Conservation (phyloP, 2,329 filamentous ascomycete species). For the Apiospora marii region DNA sequence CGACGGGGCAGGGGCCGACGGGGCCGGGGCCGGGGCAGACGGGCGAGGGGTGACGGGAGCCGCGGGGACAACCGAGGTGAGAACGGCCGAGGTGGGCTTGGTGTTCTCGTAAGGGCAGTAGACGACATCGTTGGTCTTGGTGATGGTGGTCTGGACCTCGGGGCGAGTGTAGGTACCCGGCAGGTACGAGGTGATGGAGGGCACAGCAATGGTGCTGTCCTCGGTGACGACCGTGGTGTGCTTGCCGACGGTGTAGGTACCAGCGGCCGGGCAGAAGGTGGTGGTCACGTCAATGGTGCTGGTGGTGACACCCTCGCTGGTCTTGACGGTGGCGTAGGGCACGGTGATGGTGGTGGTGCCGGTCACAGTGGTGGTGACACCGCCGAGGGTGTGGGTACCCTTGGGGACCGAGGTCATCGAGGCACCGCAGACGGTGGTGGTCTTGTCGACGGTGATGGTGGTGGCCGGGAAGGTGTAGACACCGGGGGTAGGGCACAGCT, state of each 20-base stretch:
- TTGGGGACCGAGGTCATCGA: conserved; percentile 67
- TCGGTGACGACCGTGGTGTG: conserved; percentile 67
- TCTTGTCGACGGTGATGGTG: conserved; percentile 71
- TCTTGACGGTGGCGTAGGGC: conserved; percentile 72
- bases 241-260: conserved; percentile 79
- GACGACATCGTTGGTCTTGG: conserved; percentile 71
- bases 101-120: conserved; percentile 70
- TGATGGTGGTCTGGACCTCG: conserved; percentile 71
- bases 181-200: conserved; percentile 68
- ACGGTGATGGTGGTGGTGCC: conserved; percentile 73
- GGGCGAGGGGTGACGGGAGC: conserved; percentile 36
- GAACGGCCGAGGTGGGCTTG: conserved; percentile 36
- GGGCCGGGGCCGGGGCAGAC: neutral
- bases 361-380: conserved; percentile 75
- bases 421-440: conserved; percentile 72
- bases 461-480: conserved; percentile 79
- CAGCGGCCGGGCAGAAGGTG: conserved; percentile 75
- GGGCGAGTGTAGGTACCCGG: conserved; percentile 79
- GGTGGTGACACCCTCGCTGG: conserved; percentile 66
- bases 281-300: conserved; percentile 74
- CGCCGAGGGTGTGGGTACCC: conserved; percentile 74
- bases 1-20: too few species aligned
- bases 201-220: conserved; percentile 67
- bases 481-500: conserved; percentile 70
- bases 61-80: conserved; percentile 37